Evolutionary conservation across 371 early-diverging fungal genomes (phyloP).

Genomic region (Haplosporangium sp.): DNA sequence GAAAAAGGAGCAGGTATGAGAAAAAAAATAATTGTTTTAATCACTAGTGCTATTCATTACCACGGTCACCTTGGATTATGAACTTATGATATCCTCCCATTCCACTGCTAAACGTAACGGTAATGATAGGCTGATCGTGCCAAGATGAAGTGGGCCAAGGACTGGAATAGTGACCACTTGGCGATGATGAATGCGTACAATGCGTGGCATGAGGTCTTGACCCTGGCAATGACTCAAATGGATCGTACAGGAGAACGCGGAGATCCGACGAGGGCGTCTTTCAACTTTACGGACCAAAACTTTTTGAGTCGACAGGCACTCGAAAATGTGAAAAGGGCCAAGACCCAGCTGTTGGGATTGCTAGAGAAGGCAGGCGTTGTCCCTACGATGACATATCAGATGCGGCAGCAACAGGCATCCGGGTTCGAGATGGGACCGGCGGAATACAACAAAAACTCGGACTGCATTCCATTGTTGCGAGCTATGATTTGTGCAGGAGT

Average conservation of each 20-base stretch:
- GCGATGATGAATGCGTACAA: constrained; percentile 62
- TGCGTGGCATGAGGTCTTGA: constrained; percentile 49
- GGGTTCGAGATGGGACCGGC: constrained; percentile 54
- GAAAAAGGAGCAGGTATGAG: constrained; percentile 47
- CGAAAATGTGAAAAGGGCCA: constrained; percentile 57
- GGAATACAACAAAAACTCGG: constrained; percentile 57
- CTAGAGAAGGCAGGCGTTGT: constrained; percentile 53
- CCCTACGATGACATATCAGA: constrained; percentile 42
- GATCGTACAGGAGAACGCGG: constrained; percentile 47
- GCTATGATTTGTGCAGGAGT: constrained; percentile 66
- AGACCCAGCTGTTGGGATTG: constrained; percentile 56
- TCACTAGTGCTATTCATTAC: not conserved
- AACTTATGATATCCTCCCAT: not conserved
- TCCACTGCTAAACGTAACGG: not conserved
- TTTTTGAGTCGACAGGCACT: constrained; percentile 58
- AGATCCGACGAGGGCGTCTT: constrained; percentile 34
- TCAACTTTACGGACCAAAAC: constrained; percentile 56
- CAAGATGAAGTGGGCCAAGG: constrained; percentile 56
- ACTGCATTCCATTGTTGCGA: constrained; percentile 52
- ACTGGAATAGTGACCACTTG: constrained; percentile 57
- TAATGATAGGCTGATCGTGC: constrained; percentile 52
- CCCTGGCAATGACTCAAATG: constrained; percentile 25
- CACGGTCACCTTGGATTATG: too few relatives aligned
- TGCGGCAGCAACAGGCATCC: constrained; percentile 37
- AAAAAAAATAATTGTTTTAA: not conserved